Conservation (phyloP, 176 grass and related monocot genomes). For the Themeda triandra region DNA sequence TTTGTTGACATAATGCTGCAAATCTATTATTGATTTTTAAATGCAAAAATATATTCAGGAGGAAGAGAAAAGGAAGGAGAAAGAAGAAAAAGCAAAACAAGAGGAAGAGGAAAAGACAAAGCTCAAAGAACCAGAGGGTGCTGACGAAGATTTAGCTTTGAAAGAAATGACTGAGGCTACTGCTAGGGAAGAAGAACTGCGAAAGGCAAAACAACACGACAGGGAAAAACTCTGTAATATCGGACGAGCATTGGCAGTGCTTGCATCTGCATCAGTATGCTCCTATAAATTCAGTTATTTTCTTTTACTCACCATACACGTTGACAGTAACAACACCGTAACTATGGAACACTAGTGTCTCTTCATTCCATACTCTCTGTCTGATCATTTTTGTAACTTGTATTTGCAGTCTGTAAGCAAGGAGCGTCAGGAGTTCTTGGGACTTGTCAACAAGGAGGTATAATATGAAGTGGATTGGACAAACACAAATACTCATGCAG, state of each 20-base stretch:
- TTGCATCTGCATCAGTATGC: slow-evolving; percentile 94
- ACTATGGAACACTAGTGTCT: not conserved
- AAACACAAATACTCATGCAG: not conserved
- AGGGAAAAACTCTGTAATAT: slow-evolving; percentile 83
- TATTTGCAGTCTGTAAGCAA: slow-evolving; percentile 95
- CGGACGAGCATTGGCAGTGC: slow-evolving; percentile 73
- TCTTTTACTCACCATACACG: slow-evolving; percentile 18
- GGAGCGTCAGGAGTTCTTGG: slow-evolving; percentile 92
- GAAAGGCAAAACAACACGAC: slow-evolving; percentile 55
- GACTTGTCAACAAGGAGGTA: slow-evolving; percentile 98
- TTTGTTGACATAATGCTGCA: not conserved
- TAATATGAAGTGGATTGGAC: slow-evolving; percentile 15
- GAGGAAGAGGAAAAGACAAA: slow-evolving; percentile 42
- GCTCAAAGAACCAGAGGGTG: slow-evolving; percentile 48
- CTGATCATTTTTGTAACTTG: slow-evolving; percentile 11
- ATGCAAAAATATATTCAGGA: slow-evolving; percentile 53
- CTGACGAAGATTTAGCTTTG: slow-evolving; percentile 83
- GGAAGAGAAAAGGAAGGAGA: slow-evolving; percentile 82
- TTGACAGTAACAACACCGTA: slow-evolving; percentile 9
- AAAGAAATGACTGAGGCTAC: slow-evolving; percentile 95
- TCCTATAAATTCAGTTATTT: slow-evolving; percentile 24
- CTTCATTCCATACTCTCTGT: not conserved
- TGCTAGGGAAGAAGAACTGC: slow-evolving; percentile 72
- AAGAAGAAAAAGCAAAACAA: slow-evolving; percentile 67
- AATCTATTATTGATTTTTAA: slow-evolving; percentile 15